phyloP scores from a whole-genome alignment of 805 yeast genomes.

The Wickerhamomyces rabaulensis region DNA sequence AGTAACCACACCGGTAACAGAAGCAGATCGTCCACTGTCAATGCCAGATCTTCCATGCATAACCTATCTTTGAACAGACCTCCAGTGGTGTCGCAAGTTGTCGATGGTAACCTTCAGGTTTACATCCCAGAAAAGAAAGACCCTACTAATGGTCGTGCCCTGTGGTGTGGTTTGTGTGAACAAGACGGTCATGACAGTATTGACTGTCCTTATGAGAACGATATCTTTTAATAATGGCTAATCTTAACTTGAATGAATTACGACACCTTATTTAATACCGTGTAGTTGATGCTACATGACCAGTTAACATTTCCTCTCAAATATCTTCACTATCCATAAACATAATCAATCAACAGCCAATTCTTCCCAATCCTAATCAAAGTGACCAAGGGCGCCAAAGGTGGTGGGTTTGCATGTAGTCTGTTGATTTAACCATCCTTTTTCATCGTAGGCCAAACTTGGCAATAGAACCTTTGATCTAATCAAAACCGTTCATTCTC shows the following conservation, averaged over 20 bases:
- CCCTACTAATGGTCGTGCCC: slow-evolving; percentile 66
- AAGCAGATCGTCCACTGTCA: background rate
- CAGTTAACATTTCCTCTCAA: too few relatives aligned
- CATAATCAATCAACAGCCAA: too few relatives aligned
- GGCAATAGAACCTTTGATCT: too few relatives aligned
- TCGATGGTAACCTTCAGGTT: slow-evolving; percentile 38
- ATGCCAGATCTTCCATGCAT: background rate
- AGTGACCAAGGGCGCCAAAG: too few relatives aligned
- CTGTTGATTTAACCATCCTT: too few relatives aligned
- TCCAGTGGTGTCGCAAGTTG: slow-evolving; percentile 22
- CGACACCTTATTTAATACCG: background rate
- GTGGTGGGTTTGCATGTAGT: too few relatives aligned
- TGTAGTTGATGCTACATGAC: too few relatives aligned
- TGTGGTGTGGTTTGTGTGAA: slow-evolving; percentile 95
- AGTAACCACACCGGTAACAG: background rate
- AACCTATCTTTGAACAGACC: slow-evolving; percentile 15
- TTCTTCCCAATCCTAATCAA: too few relatives aligned
- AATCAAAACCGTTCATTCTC: too few relatives aligned
- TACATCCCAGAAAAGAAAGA: slow-evolving; percentile 49
- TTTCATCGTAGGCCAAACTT: too few relatives aligned
- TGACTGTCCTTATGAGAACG: slow-evolving; percentile 73
- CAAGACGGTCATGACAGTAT: slow-evolving; percentile 81
- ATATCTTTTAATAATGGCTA: slow-evolving; percentile 14
- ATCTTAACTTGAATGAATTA: background rate
- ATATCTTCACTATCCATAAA: too few relatives aligned